Base-by-base conservation (phyloP, 176 grass and related monocot species). In the Leersia perrieri region DNA sequence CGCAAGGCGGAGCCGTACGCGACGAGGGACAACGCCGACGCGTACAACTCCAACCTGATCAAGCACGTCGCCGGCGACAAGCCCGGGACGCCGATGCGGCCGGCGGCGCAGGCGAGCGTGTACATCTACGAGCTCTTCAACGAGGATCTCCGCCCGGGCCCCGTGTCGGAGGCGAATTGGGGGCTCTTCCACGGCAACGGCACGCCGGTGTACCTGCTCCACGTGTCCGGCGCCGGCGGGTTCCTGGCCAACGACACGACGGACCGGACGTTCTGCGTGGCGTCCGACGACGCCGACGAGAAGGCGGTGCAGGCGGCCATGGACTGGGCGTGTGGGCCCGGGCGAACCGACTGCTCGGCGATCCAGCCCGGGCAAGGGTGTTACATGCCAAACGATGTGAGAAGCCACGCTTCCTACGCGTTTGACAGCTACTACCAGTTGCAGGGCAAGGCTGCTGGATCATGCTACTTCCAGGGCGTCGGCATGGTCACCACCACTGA, bases 101-200 rank as follows among this genome's bases (percentile, higher is more conserved):
- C 93, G 3, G 92, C 84, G 58, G 42, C 79, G 55, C 94, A 94
- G 53, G 64, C 90, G 0, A 91, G 87, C 88, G 86, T 82, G 0
- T 99, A 93, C 81, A 89, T 99, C 79, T 99, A 99, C 72, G 96
- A 99, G 90, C 83, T 99, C 26, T 99, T 99, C 86, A 84, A 99
- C 79, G 96, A 99, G 87, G 96, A 99, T 74, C 88, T 99, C 81
- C 83, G 82, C 0, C 90, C 90, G 15, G 96, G 96, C 5, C 93
- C 90, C 25, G 68, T 90, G 58, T 99, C 96, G 32, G 96, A 99
- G 92, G 90, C 87, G 0, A 93, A 88, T 72, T 99, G 93, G 93
- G 96, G 96, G 1, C 75, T 99, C n/a, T 99, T 99, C 87, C 88
- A 95, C 75, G 96, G 96, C 15, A 99, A 99, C 74, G 89, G 96